Evolutionary conservation across 331 rosid genomes (phyloP), one percentile per base, ranked within the genome.

Genomic region (Dryas integrifolia): DNA sequence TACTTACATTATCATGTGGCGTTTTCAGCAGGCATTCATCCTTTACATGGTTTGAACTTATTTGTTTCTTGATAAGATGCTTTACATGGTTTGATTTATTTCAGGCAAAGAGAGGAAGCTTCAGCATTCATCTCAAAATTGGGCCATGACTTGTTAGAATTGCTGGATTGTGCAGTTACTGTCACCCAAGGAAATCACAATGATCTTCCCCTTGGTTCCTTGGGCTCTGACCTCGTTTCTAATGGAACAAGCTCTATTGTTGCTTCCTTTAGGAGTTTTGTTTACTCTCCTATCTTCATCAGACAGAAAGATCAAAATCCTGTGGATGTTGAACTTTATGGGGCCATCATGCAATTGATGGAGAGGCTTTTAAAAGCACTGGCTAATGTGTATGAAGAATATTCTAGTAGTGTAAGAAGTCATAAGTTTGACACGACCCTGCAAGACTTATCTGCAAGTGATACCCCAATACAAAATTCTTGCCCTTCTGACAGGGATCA

Each of bases 361-460:
- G 88, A 83, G 85, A 86, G 82, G 73, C 89, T 94, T 62, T 75
- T 94, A 85, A 73, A 82, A 51, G 87, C 87, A 72, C 80, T 94
- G 85, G 86, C 79, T 55, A 76, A 77, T 70, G 83, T 80, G 14
- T 93, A 91, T 79, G 85, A 82, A 79, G 84, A 82, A 78, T 87
- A 85, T 85, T 81, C 89, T 82, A 82, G 71, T 55, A 70, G 79
- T 81, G 58, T 67, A 76, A 58, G 46, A 50, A 79, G 81, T 78
- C 75, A 78, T 69, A 85, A 80, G 74, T 85, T 83, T 69, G 88
- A 80, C 66, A 69, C 65, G 70, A 48, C 56, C 63, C 56, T 51
- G 59, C 87, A 79, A 78, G 89, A 80, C 68, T 60, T 79, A 61
- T 65, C 81, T 76, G 77, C 80, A 69, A 73, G 62, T 65, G 91